phyloP scores from a whole-genome alignment of 805 yeast genomes.

The Metschnikowia lunata region DNA sequence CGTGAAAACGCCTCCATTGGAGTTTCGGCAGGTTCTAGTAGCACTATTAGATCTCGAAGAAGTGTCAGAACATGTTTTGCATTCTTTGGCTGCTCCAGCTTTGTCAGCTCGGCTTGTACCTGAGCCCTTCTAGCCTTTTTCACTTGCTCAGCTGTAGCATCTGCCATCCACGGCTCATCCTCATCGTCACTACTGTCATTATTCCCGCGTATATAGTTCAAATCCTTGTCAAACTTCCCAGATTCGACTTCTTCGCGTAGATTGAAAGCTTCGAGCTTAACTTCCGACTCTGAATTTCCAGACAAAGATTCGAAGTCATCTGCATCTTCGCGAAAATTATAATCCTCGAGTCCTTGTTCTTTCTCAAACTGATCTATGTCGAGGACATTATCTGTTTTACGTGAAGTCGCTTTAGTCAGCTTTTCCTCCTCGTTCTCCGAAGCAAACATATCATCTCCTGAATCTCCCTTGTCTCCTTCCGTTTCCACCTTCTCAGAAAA shows the following conservation, averaged over 20 bases:
- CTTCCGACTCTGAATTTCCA: neutral
- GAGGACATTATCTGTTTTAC: neutral
- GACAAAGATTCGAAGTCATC: conserved; percentile 8
- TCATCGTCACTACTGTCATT: conserved; percentile 24
- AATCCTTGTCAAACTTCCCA: conserved; percentile 59
- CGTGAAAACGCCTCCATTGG: conserved; percentile 52
- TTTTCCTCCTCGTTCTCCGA: conserved; percentile 13
- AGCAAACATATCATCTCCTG: conserved; percentile 42
- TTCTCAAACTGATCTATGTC: conserved; percentile 21
- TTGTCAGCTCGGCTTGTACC: conserved; percentile 9
- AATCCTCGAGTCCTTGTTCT: conserved; percentile 22
- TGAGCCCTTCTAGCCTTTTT: conserved; percentile 37
- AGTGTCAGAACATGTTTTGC: conserved; percentile 11
- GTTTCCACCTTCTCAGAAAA: no score
- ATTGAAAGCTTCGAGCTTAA: conserved; percentile 55
- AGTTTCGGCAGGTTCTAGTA: conserved; percentile 55
- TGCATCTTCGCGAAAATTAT: conserved; percentile 12
- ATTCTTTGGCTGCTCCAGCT: conserved; percentile 9
- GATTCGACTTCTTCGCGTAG: conserved; percentile 52
- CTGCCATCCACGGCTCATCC: conserved; percentile 20
- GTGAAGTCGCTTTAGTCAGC: no score
- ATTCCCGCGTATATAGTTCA: conserved; percentile 48
- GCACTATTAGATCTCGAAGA: conserved; percentile 32
- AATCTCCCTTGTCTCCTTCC: neutral
- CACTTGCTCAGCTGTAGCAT: conserved; percentile 9